Conservation (phyloP, 208 protist genomes). For the Trypanosoma theileri region DNA sequence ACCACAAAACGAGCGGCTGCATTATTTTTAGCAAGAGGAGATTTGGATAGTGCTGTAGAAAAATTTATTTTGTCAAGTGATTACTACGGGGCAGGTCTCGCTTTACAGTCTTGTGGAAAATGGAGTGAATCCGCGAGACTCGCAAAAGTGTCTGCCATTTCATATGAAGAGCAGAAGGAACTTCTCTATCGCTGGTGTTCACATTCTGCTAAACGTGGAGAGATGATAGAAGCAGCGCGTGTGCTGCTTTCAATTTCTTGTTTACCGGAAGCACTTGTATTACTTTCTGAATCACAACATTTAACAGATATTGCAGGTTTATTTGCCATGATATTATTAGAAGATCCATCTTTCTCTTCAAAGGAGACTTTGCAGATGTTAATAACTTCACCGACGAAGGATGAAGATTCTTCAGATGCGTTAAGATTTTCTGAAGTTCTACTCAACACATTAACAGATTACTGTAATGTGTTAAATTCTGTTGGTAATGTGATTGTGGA, state of each 20-base stretch:
- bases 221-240: constrained; percentile 46
- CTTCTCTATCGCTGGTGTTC: constrained; percentile 55
- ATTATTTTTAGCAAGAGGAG: constrained; percentile 62
- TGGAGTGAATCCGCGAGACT: constrained; percentile 69
- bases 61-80: constrained; percentile 71
- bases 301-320: constrained; percentile 68
- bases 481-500: constrained; percentile 54
- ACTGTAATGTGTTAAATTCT: constrained; percentile 55
- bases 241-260: constrained; percentile 44
- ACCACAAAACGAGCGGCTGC: constrained; percentile 64
- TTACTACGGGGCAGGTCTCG: constrained; percentile 52
- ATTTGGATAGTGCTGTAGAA: constrained; percentile 72
- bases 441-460: constrained; percentile 56
- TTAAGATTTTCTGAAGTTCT: constrained; percentile 27
- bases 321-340: constrained; percentile 49
- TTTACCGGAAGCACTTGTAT: constrained; percentile 33
- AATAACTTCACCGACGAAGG: constrained; percentile 14
- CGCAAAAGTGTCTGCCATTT: constrained; percentile 33
- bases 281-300: constrained; percentile 51
- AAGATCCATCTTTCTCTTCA: constrained; percentile 30
- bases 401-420: constrained; percentile 25
- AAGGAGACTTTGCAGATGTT: constrained; percentile 9
- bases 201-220: constrained; percentile 52
- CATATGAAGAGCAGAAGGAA: constrained; percentile 9
- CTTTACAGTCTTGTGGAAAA: constrained; percentile 61